Conservation (phyloP, 2,329 filamentous ascomycete species). For the Botrytis deweyae region DNA sequence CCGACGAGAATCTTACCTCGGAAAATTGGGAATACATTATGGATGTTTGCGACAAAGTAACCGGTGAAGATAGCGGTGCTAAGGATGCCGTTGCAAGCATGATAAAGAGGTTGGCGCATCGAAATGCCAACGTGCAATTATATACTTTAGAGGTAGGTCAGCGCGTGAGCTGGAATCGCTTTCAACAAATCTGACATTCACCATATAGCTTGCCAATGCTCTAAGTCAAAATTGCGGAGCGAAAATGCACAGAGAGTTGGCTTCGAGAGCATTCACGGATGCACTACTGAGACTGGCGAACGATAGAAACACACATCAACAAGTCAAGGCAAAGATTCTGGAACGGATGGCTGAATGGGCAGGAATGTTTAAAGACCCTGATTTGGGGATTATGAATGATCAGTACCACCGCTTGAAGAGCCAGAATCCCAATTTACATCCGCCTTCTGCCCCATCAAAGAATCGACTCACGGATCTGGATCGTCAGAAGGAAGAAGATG, state of each 20-base stretch:
- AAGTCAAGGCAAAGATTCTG: conserved; percentile 95
- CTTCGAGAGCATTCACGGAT: conserved; percentile 79
- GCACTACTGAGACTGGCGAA: conserved; percentile 85
- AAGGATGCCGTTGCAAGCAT: conserved; percentile 70
- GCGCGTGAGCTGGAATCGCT: conserved; percentile 7
- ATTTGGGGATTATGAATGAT: conserved; percentile 96
- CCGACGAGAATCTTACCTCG: conserved; percentile 87
- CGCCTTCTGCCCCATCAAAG: conserved; percentile 92
- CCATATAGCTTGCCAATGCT: conserved; percentile 62
- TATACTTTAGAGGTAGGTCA: conserved; percentile 63
- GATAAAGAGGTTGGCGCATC: conserved; percentile 71
- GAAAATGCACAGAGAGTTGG: conserved; percentile 68
- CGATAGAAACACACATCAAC: conserved; percentile 92
- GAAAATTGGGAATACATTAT: conserved; percentile 66
- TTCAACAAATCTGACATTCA: conserved; percentile 21
- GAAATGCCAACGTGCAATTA: conserved; percentile 76
- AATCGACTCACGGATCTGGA: conserved; percentile 86
- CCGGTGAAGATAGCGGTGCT: conserved; percentile 46
- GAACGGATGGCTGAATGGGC: conserved; percentile 97
- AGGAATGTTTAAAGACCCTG: conserved; percentile 89
- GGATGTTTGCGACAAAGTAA: conserved; percentile 46
- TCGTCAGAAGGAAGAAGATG: conserved; percentile 92
- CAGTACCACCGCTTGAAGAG: conserved; percentile 85
- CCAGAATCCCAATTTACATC: conserved; percentile 82
- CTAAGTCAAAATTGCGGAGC: conserved; percentile 70